Base-by-base conservation (phyloP, 352 stramenopile species). In the Phytophthora pinifolia region DNA sequence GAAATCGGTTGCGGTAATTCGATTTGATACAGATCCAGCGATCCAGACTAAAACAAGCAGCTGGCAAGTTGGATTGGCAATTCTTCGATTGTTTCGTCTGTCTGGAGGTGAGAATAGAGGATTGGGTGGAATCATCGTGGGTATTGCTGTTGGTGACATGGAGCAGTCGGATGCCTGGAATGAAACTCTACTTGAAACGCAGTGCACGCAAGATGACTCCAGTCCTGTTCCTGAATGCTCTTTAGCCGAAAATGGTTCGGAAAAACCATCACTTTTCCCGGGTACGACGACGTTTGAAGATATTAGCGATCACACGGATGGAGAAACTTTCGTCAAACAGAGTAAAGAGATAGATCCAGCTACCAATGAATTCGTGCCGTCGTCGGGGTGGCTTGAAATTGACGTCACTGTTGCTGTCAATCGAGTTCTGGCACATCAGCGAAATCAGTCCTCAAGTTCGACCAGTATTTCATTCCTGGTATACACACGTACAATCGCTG, bases 341-440 rank as follows among this genome's bases (percentile, higher is more conserved):
- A 46, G 64, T 30, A 60, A 53, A 8, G 4, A 46, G 9, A 77
- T 90, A 34, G 56, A 87, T 36, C 12, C 43, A 13, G 55, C 38
- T 4, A 62, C 48, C 2, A 86, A 88, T 49, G n/a, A 32, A 20
- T 83, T 79, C 37, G 41, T 68, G 4, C 36, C 54, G 12, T 62
- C 65, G 0, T 62, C 65, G 15, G 74, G 74, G 0, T 89, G 80
- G 80, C 27, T 91, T 20, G 72, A 86, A 22, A 75, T 91, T 37
- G 80, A 91, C 37, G 71, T 91, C 18, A 91, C 80, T 9, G 43
- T 65, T n/a, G 70, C 76, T 6, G 15, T 84, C 4, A 91, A 91
- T 55, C 49, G 55, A 10, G 75, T 84, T 22, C 49, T 86, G 22
- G 56, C 74, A 2, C 39, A 62, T 29, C 66, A 75, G 36, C 54